Evolutionary conservation across 257 asterid genomes (phyloP), one percentile per base, ranked within the genome.

Genomic region (Solanum chmielewskii): DNA sequence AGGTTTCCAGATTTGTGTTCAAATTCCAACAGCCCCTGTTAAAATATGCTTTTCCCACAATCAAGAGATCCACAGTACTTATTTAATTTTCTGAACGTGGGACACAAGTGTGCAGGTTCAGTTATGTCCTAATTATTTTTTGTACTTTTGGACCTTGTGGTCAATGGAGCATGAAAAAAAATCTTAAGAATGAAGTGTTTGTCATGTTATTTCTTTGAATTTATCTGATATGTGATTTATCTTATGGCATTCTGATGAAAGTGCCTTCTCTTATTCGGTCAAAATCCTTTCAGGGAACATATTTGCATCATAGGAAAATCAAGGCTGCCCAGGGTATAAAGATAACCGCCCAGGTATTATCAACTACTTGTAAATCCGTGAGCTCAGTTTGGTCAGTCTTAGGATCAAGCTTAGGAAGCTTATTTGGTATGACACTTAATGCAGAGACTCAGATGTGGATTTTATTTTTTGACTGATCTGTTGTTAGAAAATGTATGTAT

Each of bases 271-370:
- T 76, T 76, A 14, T 23, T 76, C 23, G 60, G 52, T 25, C 41
- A 12, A 86, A 62, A 25, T 35, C 56, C 62, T 37, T 85, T 47
- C 96, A 97, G 99, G 99, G 99, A 87, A 90, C 98, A 74, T 97
- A 94, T 89, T 80, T 95, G 91, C 99, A 96, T 87, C 97, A 94
- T 89, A 97, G 93, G 92, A 96, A 96, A 91, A 97, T 97, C 91
- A 97, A 95, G 92, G 99, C 98, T 90, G 99, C 99, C 59, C 97
- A 93, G 94, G 99, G 99, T 87, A 96, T 97, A 88, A 97, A 97
- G 98, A 95, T 96, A 84, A 92, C 96, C 69, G 99, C 94, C 29
- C 99, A 97, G 99, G 99, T 95, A 92, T 89, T 60, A 39, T 41
- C 80, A 42, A 35, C 42, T 71, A 41, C 47, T 71, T 71, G 45